Evolutionary conservation across 2,329 filamentous ascomycete species (phyloP).

Genomic region (Fonsecaea pugnacius): DNA sequence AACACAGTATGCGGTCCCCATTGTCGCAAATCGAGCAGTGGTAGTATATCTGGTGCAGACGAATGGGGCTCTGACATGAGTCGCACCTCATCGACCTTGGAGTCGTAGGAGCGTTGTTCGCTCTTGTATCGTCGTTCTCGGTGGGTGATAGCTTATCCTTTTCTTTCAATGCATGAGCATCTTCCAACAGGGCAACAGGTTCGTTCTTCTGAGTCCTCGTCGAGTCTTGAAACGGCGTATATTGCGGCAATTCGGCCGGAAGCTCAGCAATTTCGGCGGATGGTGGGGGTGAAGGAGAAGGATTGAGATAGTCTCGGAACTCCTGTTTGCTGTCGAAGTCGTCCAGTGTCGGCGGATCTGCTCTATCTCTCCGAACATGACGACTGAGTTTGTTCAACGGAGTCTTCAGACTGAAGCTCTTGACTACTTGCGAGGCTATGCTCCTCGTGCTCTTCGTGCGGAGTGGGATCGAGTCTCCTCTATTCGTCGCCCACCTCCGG

Average conservation of each 20-base stretch:
- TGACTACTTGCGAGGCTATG: slow-evolving; percentile 33
- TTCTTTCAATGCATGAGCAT: slow-evolving; percentile 15
- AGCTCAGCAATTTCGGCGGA: slow-evolving; percentile 30
- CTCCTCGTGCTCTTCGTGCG: slow-evolving; percentile 26
- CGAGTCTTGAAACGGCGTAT: slow-evolving; percentile 33
- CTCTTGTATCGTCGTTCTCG: slow-evolving; percentile 1
- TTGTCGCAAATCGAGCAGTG: slow-evolving; percentile 35
- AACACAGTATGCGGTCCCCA: slow-evolving; percentile 36
- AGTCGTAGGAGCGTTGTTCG: slow-evolving; percentile 8
- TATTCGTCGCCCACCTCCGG: slow-evolving; percentile 16
- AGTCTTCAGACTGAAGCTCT: slow-evolving; percentile 27
- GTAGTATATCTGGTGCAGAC: slow-evolving; percentile 35
- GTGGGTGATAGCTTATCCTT: slow-evolving; percentile 8
- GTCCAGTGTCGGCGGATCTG: slow-evolving; percentile 30
- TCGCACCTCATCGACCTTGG: slow-evolving; percentile 36
- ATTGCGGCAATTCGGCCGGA: slow-evolving; percentile 32
- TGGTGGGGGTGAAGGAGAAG: slow-evolving; percentile 12
- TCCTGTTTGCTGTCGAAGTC: slow-evolving; percentile 34
- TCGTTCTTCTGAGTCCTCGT: slow-evolving; percentile 30
- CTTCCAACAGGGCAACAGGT: slow-evolving; percentile 21
- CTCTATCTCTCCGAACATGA: slow-evolving; percentile 17
- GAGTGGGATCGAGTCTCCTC: slow-evolving; percentile 22
- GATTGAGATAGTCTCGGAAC: slow-evolving; percentile 31
- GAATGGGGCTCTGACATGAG: slow-evolving; percentile 35
- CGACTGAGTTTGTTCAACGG: slow-evolving; percentile 26